Conservation (phyloP, 2,329 filamentous ascomycete species). For the Fusarium fracticaudum region DNA sequence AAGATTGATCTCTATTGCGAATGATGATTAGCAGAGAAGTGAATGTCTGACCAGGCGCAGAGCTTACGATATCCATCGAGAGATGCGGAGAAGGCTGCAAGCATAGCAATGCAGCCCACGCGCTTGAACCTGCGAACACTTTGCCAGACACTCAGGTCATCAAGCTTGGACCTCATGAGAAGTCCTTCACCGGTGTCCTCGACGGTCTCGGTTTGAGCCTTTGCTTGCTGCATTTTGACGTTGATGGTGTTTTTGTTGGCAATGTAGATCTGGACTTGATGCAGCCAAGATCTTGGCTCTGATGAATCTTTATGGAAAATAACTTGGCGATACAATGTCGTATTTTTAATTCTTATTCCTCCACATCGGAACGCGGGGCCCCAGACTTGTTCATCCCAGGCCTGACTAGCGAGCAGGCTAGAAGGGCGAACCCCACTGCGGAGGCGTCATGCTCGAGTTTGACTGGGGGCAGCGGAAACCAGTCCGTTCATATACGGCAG, state of each 20-base stretch:
- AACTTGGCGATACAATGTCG: background rate
- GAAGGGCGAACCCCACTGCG: background rate
- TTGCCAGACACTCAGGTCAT: background rate
- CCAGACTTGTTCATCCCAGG: background rate
- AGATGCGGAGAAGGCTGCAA: background rate
- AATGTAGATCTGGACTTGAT: background rate
- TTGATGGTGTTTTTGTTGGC: too few relatives aligned
- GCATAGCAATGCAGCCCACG: background rate
- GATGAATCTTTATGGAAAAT: background rate
- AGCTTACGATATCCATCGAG: background rate
- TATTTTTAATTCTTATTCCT: too few relatives aligned
- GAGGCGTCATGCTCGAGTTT: background rate
- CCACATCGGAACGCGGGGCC: background rate
- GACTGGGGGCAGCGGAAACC: background rate
- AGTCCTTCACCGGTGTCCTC: background rate
- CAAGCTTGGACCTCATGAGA: background rate
- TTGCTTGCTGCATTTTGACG: background rate
- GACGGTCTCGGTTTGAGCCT: background rate
- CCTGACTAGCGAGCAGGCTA: background rate
- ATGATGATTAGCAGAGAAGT: background rate
- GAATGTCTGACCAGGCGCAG: rapidly evolving
- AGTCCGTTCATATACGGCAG: background rate
- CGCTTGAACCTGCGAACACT: background rate
- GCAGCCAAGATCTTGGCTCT: background rate
- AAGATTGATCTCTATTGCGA: background rate